Percentiles rank a stretch among this genome's conserved stretches.
phyloP scores from a whole-genome alignment of 2,329 filamentous ascomycete genomes.

The Ascocoryne sarcoides region DNA sequence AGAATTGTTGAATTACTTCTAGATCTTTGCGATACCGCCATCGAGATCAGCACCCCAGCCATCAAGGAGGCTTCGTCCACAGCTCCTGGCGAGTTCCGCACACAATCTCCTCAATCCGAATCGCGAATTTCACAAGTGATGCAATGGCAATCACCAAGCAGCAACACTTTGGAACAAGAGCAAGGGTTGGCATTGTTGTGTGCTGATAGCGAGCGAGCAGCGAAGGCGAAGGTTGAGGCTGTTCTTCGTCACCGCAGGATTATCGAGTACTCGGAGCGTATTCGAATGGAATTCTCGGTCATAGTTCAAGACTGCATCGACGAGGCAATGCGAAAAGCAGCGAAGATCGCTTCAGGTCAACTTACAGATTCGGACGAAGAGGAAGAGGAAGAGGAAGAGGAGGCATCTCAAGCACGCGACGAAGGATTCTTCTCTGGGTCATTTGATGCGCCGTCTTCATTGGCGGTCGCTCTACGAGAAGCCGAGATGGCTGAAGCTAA shows the following conservation, averaged over 20 bases:
- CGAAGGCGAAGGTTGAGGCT: slow-evolving; percentile 84
- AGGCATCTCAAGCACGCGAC: slow-evolving; percentile 39
- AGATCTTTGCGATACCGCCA: slow-evolving; percentile 88
- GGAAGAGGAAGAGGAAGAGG: slow-evolving; percentile 33
- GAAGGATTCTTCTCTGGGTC: slow-evolving; percentile 45
- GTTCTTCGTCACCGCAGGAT: slow-evolving; percentile 87
- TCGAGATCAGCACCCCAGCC: slow-evolving; percentile 89
- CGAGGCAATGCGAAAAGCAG: slow-evolving; percentile 81
- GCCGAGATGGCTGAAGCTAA: slow-evolving; percentile 25
- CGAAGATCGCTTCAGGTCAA: slow-evolving; percentile 76
- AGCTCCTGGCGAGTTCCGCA: slow-evolving; percentile 68
- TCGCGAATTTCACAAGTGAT: slow-evolving; percentile 88
- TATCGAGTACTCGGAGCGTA: slow-evolving; percentile 91
- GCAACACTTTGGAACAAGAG: slow-evolving; percentile 86
- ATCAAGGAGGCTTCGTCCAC: slow-evolving; percentile 74
- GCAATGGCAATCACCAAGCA: slow-evolving; percentile 93
- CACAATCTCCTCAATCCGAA: slow-evolving; percentile 92
- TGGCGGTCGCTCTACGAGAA: slow-evolving; percentile 44
- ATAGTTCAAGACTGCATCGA: slow-evolving; percentile 94
- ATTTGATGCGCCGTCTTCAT: slow-evolving; percentile 47
- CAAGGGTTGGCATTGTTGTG: slow-evolving; percentile 83
- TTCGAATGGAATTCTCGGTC: slow-evolving; percentile 86
- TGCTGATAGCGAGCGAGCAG: slow-evolving; percentile 76
- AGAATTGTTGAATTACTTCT: slow-evolving; percentile 91
- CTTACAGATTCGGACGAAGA: slow-evolving; percentile 60